phyloP scores from a whole-genome alignment of 2,329 filamentous ascomycete genomes.

The Coniochaeta pulveracea region DNA sequence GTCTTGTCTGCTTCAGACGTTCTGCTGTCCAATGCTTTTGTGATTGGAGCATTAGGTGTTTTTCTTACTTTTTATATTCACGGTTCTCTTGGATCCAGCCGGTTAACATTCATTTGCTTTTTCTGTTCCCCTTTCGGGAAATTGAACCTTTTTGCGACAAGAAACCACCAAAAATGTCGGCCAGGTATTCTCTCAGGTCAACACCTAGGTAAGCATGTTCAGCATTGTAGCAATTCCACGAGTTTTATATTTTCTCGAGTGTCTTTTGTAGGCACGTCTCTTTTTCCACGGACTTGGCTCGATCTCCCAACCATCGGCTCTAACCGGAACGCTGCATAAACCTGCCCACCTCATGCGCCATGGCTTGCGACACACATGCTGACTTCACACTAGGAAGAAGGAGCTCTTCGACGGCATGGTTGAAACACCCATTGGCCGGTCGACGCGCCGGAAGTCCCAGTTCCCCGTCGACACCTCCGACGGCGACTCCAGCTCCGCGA shows the following conservation, averaged over 20 bases:
- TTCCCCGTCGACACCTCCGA: slow-evolving; percentile 32
- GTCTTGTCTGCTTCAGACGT: no score
- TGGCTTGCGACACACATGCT: background rate
- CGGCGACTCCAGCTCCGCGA: slow-evolving; percentile 35
- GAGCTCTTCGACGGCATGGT: slow-evolving; percentile 51
- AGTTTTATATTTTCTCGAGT: slow-evolving; percentile 1
- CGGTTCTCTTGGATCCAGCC: no score
- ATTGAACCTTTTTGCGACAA: no score
- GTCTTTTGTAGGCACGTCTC: background rate
- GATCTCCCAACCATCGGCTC: background rate
- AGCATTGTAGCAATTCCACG: background rate
- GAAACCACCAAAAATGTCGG: slow-evolving; percentile 16
- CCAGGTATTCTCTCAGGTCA: slow-evolving; percentile 19
- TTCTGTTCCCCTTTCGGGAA: no score
- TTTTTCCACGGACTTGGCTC: background rate
- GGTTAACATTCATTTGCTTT: no score
- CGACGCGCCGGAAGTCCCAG: slow-evolving; percentile 38
- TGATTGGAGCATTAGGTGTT: no score
- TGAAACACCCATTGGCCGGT: slow-evolving; percentile 39
- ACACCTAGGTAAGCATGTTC: slow-evolving; percentile 18
- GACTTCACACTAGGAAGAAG: slow-evolving; percentile 35
- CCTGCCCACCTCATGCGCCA: background rate
- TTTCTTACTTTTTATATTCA: no score
- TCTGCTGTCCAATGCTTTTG: no score
- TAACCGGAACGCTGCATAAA: background rate